Percentiles rank a stretch among this genome's conserved stretches.
These are phyloP conservation scores for Gnomoniopsis smithogilvyi DNA, from an alignment of 2,329 filamentous ascomycete genomes.

Conservation along the genomic window DNA sequence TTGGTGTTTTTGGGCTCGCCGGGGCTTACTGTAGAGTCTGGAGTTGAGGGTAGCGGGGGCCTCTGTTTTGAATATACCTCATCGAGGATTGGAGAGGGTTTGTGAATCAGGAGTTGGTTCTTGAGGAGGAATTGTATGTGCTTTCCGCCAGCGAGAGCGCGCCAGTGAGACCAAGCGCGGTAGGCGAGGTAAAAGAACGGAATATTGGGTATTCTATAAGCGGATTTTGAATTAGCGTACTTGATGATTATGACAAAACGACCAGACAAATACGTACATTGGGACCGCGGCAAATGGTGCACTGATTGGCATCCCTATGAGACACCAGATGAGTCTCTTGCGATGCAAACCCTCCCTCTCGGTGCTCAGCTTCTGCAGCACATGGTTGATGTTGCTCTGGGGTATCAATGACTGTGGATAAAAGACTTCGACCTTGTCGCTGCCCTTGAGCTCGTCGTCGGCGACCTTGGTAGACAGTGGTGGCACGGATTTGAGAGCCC, in stretches of 20 bases:
- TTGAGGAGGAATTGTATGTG: conserved; percentile 80
- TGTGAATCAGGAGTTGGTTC: conserved; percentile 65
- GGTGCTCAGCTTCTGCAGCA: conserved; percentile 70
- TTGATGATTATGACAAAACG: neutral
- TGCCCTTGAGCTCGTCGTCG: conserved; percentile 59
- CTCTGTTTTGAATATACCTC: conserved; percentile 57
- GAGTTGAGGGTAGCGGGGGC: conserved; percentile 23
- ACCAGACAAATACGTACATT: conserved; percentile 56
- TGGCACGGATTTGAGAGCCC: conserved; percentile 93
- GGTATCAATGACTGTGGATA: conserved; percentile 73
- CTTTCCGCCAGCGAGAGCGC: conserved; percentile 78
- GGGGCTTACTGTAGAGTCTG: conserved; percentile 23
- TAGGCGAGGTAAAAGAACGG: conserved; percentile 97
- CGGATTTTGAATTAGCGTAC: conserved; percentile 14
- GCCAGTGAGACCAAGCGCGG: conserved; percentile 88
- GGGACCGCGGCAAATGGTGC: conserved; percentile 81
- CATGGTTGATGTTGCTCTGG: conserved; percentile 55
- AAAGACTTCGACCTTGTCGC: conserved; percentile 67
- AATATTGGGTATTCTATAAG: conserved; percentile 75
- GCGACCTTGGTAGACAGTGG: conserved; percentile 67
- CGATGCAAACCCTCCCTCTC: conserved; percentile 79
- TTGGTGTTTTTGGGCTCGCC: conserved; percentile 20
- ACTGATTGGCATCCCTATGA: conserved; percentile 78
- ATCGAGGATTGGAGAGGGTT: conserved; percentile 69
- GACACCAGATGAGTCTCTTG: conserved; percentile 74